Evolutionary conservation across 192 early-diverging fungal genomes (phyloP).

Genomic region (Gamsiella multidivaricata): DNA sequence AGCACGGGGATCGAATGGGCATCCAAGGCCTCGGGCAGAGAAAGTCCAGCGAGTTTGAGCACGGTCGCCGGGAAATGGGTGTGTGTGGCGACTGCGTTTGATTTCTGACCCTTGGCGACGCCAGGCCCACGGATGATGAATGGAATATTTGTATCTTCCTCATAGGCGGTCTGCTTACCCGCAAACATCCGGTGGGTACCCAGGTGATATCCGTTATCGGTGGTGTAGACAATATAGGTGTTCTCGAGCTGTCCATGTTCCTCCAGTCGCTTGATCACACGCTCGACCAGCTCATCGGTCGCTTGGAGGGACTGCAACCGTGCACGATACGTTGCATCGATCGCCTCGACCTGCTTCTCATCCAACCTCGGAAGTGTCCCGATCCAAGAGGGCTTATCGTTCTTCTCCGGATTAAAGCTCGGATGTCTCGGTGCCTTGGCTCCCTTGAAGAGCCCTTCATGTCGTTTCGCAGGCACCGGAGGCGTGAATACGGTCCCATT

Average conservation of each 20-base stretch:
- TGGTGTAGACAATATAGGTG: constrained; percentile 70
- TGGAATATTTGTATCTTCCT: constrained; percentile 74
- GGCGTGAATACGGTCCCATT: constrained; percentile 54
- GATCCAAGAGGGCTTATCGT: constrained; percentile 67
- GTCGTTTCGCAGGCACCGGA: constrained; percentile 68
- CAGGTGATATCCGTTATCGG: constrained; percentile 78
- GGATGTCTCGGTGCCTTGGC: constrained; percentile 65
- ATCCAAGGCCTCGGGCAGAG: constrained; percentile 60
- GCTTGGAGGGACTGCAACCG: constrained; percentile 68
- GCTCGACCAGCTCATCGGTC: constrained; percentile 71
- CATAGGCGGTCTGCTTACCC: constrained; percentile 70
- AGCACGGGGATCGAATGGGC: constrained; percentile 67
- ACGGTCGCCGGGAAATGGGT: constrained; percentile 72
- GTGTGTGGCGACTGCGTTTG: constrained; percentile 61
- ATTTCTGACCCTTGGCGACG: constrained; percentile 57
- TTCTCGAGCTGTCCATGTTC: constrained; percentile 64
- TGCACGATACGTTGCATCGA: constrained; percentile 65
- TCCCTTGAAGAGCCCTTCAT: constrained; percentile 64
- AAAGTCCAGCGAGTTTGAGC: constrained; percentile 61
- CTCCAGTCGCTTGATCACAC: constrained; percentile 62
- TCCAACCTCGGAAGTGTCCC: constrained; percentile 57
- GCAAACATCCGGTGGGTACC: constrained; percentile 69
- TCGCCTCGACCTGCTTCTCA: constrained; percentile 41
- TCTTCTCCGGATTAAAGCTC: constrained; percentile 65
- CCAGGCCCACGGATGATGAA: constrained; percentile 74